Percentiles rank a stretch among this genome's conserved stretches.
Evolutionary conservation across 495 filamentous ascomycete species (phyloP).

Genomic region (Podospora appendiculata): DNA sequence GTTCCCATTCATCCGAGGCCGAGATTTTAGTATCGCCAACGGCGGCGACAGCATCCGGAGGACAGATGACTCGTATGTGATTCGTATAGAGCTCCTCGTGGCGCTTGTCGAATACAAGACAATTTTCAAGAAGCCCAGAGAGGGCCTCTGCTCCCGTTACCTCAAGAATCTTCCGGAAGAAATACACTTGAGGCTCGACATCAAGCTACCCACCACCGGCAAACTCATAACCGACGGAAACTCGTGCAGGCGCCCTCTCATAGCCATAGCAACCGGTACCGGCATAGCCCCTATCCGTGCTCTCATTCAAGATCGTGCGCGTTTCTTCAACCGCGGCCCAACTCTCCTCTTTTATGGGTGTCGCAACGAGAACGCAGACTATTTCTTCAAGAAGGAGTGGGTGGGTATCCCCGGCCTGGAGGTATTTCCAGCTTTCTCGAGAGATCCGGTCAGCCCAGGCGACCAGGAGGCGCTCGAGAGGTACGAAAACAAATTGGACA

Average conservation of each 20-base stretch:
- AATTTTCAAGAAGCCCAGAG: conserved; percentile 73
- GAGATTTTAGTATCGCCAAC: conserved; percentile 85
- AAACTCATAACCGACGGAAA: conserved; percentile 2
- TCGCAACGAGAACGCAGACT: conserved; percentile 66
- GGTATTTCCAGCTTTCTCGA: conserved; percentile 76
- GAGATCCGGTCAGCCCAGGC: conserved; percentile 41
- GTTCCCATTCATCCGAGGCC: conserved; percentile 65
- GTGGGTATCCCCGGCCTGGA: conserved; percentile 29
- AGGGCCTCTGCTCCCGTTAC: conserved; percentile 88
- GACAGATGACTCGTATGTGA: conserved; percentile 14
- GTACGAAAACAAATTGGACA: background rate
- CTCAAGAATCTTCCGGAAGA: conserved; percentile 49
- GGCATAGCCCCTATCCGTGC: conserved; percentile 84
- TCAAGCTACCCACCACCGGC: conserved; percentile 25
- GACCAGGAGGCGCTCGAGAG: conserved; percentile 15
- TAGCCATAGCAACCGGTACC: conserved; percentile 85
- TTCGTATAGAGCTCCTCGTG: conserved; percentile 63
- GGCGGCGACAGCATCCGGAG: conserved; percentile 40
- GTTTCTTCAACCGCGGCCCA: conserved; percentile 11
- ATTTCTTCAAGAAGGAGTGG: conserved; percentile 77
- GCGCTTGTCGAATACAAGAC: conserved; percentile 92
- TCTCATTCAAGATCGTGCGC: conserved; percentile 59
- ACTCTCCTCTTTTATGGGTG: conserved; percentile 69
- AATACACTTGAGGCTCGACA: conserved; percentile 47
- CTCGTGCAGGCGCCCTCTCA: conserved; percentile 40